These are phyloP conservation scores for Zoysia matrella DNA, from an alignment of 202 grass and related monocot species.

Conservation along the genomic window DNA sequence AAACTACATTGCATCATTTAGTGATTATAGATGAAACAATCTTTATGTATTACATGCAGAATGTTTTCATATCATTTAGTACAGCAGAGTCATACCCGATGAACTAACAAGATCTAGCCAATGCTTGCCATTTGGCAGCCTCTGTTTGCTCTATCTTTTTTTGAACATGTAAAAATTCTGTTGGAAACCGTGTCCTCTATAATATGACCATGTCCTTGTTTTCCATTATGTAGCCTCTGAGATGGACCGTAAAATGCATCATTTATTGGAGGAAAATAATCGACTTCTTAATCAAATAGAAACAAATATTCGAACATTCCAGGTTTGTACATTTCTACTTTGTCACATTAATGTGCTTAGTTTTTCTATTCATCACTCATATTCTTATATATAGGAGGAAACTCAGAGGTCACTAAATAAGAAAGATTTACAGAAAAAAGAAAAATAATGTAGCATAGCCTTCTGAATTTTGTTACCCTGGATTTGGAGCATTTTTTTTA, in stretches of 20 bases:
- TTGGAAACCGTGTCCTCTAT: background rate
- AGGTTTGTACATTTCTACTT: conserved; percentile 55
- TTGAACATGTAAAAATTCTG: background rate
- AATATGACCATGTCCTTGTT: conserved; percentile 32
- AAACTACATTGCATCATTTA: no score
- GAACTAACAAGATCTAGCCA: background rate
- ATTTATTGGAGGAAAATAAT: conserved; percentile 72
- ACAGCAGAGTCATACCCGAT: background rate
- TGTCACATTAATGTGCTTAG: background rate
- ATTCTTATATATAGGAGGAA: conserved; percentile 1
- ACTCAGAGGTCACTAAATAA: background rate
- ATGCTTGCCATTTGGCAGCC: conserved; percentile 20
- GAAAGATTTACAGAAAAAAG: background rate
- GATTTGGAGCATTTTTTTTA: background rate
- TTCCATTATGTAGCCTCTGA: conserved; percentile 58
- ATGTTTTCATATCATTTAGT: no score
- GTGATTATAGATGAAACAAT: no score
- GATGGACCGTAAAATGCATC: conserved; percentile 63
- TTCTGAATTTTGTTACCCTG: background rate
- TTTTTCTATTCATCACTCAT: conserved; percentile 13
- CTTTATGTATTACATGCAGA: no score
- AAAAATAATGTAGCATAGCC: background rate
- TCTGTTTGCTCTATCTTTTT: conserved; percentile 7
- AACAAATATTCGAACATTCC: conserved; percentile 64
- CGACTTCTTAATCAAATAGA: conserved; percentile 75